Percentiles rank a stretch among this genome's conserved stretches.
These are phyloP conservation scores for Musa beccarii DNA, from an alignment of 176 grass and related monocot species.

Conservation along the genomic window DNA sequence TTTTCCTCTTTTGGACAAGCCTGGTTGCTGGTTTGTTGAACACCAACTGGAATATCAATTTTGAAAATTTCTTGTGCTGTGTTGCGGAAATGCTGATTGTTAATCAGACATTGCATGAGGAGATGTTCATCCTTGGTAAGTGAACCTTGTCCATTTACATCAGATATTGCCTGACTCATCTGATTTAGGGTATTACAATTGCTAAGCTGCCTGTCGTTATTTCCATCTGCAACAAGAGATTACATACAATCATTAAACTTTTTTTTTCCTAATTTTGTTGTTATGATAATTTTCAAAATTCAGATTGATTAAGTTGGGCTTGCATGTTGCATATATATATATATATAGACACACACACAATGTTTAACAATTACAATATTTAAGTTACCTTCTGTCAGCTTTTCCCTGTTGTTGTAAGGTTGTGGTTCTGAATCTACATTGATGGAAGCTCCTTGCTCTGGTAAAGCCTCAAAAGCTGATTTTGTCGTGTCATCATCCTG, in stretches of 20 bases:
- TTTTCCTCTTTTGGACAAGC: conserved; percentile 37
- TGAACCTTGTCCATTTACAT: conserved; percentile 11
- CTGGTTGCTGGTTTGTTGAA: conserved; percentile 7
- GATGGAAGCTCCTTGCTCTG: conserved; percentile 9
- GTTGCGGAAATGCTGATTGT: conserved; percentile 54
- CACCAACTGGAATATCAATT: conserved; percentile 23
- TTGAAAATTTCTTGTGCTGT: conserved; percentile 38
- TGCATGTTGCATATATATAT: background rate
- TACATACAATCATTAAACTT: background rate
- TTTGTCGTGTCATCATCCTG: conserved; percentile 11
- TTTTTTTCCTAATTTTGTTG: background rate
- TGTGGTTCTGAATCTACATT: conserved; percentile 14
- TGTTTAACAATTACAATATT: background rate
- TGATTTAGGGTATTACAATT: conserved; percentile 17
- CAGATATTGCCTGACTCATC: conserved; percentile 26
- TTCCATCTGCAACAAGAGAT: conserved; percentile 7
- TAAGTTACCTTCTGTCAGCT: conserved; percentile 31
- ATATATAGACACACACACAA: background rate
- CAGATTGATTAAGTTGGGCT: background rate
- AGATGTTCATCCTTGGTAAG: conserved; percentile 51
- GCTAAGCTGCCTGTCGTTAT: background rate
- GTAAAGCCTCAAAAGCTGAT: conserved; percentile 8
- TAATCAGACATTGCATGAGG: conserved; percentile 38
- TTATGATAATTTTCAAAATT: background rate
- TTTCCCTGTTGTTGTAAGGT: conserved; percentile 11